Evolutionary conservation across 768 basidiomycete genomes (phyloP).

Genomic region (Stropharia rugosoannulata): DNA sequence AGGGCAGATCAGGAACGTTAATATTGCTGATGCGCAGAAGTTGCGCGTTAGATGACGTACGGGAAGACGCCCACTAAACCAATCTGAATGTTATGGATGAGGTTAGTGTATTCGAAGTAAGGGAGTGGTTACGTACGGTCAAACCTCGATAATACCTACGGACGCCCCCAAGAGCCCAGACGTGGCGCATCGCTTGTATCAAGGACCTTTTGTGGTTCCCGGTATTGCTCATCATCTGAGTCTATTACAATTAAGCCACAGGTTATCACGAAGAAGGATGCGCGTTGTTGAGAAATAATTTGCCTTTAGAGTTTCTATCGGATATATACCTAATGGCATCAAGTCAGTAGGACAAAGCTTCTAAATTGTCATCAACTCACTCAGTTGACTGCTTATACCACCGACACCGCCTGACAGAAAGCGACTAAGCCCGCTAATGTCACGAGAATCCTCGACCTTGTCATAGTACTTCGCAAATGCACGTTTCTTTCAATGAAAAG

Average conservation of each 20-base stretch:
- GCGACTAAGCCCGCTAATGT: slow-evolving; percentile 89
- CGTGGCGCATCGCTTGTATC: slow-evolving; percentile 58
- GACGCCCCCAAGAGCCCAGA: slow-evolving; percentile 80
- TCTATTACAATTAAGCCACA: slow-evolving; percentile 38
- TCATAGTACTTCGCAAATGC: slow-evolving; percentile 92
- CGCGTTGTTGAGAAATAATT: slow-evolving; percentile 2
- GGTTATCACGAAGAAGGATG: background rate
- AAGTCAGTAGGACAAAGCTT: slow-evolving; percentile 17
- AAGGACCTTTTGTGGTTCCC: slow-evolving; percentile 58
- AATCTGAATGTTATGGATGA: slow-evolving; percentile 50
- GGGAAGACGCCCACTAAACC: slow-evolving; percentile 97
- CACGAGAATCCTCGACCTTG: slow-evolving; percentile 80
- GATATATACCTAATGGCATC: slow-evolving; percentile 76
- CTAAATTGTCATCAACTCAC: slow-evolving; percentile 41
- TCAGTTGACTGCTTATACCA: slow-evolving; percentile 90
- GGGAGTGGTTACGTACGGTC: slow-evolving; percentile 51
- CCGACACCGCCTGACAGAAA: slow-evolving; percentile 96
- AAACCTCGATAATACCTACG: slow-evolving; percentile 91
- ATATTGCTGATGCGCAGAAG: background rate
- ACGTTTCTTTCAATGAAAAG: slow-evolving; percentile 65
- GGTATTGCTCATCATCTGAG: slow-evolving; percentile 95
- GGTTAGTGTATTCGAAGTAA: background rate
- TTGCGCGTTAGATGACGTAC: slow-evolving; percentile 38
- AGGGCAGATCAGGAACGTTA: background rate
- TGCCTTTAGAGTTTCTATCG: slow-evolving; percentile 94